Evolutionary conservation across 1,139 yeast genomes (phyloP).

Genomic region (Yamadazyma diospyri): DNA sequence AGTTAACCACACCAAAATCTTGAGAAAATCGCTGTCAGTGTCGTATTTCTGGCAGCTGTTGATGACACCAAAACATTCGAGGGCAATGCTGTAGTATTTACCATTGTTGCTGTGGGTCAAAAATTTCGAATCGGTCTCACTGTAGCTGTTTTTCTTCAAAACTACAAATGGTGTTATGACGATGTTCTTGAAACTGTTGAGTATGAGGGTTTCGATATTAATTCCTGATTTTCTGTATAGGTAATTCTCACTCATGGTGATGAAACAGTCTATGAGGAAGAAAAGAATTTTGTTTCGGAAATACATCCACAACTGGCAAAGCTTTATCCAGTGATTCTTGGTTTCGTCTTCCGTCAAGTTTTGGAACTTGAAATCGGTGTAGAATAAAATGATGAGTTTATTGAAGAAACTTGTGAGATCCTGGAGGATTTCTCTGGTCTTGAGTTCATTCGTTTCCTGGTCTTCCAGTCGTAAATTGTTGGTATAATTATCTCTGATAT

Average conservation of each 20-base stretch:
- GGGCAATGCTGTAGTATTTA: conserved; percentile 9
- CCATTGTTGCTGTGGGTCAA: conserved; percentile 12
- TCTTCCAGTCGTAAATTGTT: conserved; percentile 5
- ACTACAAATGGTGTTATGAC: conserved; percentile 28
- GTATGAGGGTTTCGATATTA: conserved; percentile 27
- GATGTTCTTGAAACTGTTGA: conserved; percentile 30
- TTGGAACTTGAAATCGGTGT: conserved; percentile 19
- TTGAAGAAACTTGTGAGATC: conserved; percentile 27
- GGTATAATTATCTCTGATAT: conserved; percentile 23
- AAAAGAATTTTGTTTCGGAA: conserved; percentile 32
- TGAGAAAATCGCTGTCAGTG: conserved; percentile 7
- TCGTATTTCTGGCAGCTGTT: conserved; percentile 9
- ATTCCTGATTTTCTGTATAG: conserved; percentile 20
- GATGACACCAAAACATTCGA: conserved; percentile 16
- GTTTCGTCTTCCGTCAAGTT: conserved; percentile 8
- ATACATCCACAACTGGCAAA: conserved; percentile 27
- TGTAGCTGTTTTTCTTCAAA: conserved; percentile 13
- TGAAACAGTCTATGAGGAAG: conserved; percentile 27
- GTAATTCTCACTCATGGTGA: conserved; percentile 25
- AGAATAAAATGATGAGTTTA: conserved; percentile 22
- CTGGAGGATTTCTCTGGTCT: conserved; percentile 28
- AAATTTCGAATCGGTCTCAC: conserved; percentile 9
- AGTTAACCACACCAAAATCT: conserved; percentile 12
- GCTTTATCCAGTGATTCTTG: conserved; percentile 20
- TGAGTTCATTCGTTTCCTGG: conserved; percentile 27